Evolutionary conservation across 129 eudicot genomes (phyloP).

Genomic region (Tagetes erecta): DNA sequence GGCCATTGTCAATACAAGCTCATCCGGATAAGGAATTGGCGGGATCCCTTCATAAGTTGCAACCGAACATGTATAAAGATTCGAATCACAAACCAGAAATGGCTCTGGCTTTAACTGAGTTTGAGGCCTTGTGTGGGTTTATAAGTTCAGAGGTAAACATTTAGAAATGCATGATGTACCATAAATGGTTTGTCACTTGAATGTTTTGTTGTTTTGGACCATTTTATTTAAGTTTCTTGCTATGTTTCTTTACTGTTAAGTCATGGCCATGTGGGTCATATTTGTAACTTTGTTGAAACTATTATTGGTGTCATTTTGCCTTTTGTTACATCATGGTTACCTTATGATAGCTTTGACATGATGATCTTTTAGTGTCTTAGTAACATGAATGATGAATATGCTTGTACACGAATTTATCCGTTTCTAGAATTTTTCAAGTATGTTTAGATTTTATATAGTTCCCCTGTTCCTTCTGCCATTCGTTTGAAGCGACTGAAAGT

Average conservation of each 20-base stretch:
- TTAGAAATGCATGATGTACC: not conserved
- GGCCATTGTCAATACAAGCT: conserved; percentile 84
- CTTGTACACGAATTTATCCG: not conserved
- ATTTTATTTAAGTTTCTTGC: not conserved
- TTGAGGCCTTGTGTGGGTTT: conserved; percentile 91
- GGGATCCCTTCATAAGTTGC: conserved; percentile 49
- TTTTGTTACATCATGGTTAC: not conserved
- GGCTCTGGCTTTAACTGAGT: conserved; percentile 84
- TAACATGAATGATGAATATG: conserved; percentile 4
- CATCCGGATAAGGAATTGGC: conserved; percentile 88
- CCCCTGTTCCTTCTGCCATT: not conserved
- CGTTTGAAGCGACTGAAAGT: not conserved
- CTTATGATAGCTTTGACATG: not conserved
- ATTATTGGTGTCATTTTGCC: not conserved
- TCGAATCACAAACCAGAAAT: conserved; percentile 94
- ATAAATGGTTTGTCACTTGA: not conserved
- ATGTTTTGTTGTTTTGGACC: not conserved
- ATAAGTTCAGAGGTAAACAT: conserved; percentile 60
- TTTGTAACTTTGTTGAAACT: not conserved
- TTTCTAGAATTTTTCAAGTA: not conserved
- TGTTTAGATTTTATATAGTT: not conserved
- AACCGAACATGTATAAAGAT: conserved; percentile 72
- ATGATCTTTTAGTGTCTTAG: not conserved
- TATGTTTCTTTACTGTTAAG: not conserved
- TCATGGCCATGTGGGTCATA: conserved; percentile 10